Conservation (phyloP, 306 rosid genomes). For the Cicer chorassanicum region DNA sequence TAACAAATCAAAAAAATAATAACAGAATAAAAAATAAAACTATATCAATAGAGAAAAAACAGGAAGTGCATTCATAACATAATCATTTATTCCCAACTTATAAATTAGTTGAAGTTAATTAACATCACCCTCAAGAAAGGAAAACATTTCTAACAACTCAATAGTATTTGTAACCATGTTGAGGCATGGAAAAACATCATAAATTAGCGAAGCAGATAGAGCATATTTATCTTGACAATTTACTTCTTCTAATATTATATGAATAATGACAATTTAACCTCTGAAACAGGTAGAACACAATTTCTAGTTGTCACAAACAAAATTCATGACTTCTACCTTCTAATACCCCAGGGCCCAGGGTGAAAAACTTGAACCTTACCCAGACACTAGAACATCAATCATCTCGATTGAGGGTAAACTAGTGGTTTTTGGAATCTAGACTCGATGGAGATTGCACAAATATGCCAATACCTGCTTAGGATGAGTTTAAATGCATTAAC, state of each 20-base stretch:
- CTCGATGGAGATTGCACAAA: neutral
- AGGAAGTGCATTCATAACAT: neutral
- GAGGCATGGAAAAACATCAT: conserved; percentile 15
- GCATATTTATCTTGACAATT: neutral
- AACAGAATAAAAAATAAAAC: neutral
- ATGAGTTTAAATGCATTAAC: conserved; percentile 11
- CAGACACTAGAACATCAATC: neutral
- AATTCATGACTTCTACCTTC: neutral
- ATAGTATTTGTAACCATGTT: neutral
- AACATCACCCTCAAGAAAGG: neutral
- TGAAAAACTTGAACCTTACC: neutral
- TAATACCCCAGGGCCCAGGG: neutral
- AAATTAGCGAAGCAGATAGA: conserved; percentile 1
- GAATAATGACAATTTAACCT: neutral
- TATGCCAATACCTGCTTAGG: neutral
- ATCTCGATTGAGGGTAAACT: neutral
- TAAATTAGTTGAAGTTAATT: conserved; percentile 13
- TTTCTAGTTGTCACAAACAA: conserved; percentile 1
- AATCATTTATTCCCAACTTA: conserved; percentile 1
- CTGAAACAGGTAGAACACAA: conserved; percentile 7
- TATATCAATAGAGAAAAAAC: neutral
- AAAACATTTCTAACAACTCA: conserved; percentile 6
- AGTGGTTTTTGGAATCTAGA: neutral
- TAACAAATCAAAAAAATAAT: neutral
- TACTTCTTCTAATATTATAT: neutral